These are phyloP conservation scores for Solanum appendiculatum DNA, from an alignment of 257 asterid species.

Conservation along the genomic window DNA sequence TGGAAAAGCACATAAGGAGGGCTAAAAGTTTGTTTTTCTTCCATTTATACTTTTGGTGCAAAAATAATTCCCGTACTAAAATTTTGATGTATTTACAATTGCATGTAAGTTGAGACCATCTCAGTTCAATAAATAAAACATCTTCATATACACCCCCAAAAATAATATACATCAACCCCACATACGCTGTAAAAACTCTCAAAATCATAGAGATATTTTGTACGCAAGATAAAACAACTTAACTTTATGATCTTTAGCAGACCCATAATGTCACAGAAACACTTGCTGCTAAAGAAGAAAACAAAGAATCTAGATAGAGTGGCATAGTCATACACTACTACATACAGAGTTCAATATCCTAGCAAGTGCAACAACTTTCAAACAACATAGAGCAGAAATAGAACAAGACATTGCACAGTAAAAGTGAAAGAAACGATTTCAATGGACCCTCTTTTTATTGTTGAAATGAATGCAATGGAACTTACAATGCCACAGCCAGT, in stretches of 20 bases:
- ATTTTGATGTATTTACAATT: background rate
- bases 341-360: background rate
- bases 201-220: background rate
- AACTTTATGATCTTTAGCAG: background rate
- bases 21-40: background rate
- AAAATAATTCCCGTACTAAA: background rate
- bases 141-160: background rate
- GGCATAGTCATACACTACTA: background rate
- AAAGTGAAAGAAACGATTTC: background rate
- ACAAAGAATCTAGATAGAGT: background rate
- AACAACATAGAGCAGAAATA: background rate
- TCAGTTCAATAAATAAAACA: background rate
- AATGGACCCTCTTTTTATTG: background rate
- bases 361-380: background rate
- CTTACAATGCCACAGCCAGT: slow-evolving; percentile 25
- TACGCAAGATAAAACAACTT: background rate
- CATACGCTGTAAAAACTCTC: background rate
- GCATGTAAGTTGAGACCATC: background rate
- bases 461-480: background rate
- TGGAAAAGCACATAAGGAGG: background rate
- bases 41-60: background rate
- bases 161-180: background rate
- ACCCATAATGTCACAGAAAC: background rate
- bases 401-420: background rate
- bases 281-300: background rate